Evolutionary conservation across 2,329 filamentous ascomycete species (phyloP), one percentile per base, ranked within the genome.

Genomic region (Cyanodermella asteris): DNA sequence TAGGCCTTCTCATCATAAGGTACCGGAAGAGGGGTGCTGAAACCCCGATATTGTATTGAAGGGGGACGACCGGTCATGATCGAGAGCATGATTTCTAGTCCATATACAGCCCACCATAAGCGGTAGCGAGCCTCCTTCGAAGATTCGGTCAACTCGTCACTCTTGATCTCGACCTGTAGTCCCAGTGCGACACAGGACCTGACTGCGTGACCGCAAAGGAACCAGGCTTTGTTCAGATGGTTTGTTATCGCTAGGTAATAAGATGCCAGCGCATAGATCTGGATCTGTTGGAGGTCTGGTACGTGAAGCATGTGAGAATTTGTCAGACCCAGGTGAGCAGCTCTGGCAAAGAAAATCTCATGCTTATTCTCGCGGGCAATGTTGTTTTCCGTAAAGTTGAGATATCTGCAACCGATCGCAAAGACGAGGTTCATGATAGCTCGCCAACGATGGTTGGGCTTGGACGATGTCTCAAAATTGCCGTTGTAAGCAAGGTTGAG

Each of bases 31-130:
- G 41, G 40, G 4, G 43, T 35, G 8, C 43, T 45, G 25, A 40
- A 44, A 16, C 40, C 33, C 7, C 30, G 28, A 18, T 43, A 38
- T 6, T 38, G 29, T 12, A 41, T 39, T 4, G 41, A 35, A 20
- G 39, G 44, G 16, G 49, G 43, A 6, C 47, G 40, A 5, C 50
- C 50, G n/a, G 43, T 48, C 14, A 50, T 39, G 5, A 41, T 31
- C 10, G 41, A 41, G 4, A 52, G 32, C 3, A 45, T 34, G 10
- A 38, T 36, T 29, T 53, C 50, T 10, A 49, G 27, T 4, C 39
- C 39, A 27, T 43, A 47, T 12, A 51, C 28, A n/a, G 41, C 43
- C 44, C 49, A 50, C 49, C 50, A 53, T 12, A 47, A 39, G 16
- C 43, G 40, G 12, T 39, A 35, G 14, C 47, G 29, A 4, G 39